A percentile compares a stretch with the other conserved stretches of the same genome.
These are phyloP conservation scores for Nitzschia palea DNA, from an alignment of 108 stramenopile genomes.

Conservation along the genomic window DNA sequence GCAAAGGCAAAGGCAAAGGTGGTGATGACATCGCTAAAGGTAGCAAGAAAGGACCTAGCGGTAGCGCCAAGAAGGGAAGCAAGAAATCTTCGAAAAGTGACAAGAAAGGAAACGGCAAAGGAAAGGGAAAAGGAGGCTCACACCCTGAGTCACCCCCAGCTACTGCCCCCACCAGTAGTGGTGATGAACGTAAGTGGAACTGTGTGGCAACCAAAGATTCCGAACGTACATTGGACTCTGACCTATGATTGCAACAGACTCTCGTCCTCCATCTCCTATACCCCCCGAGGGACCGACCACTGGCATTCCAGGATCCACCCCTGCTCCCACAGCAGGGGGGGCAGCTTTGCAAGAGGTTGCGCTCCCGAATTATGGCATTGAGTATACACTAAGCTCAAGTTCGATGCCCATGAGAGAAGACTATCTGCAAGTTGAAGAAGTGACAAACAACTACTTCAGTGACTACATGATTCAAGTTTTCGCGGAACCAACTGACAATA, in stretches of 20 bases:
- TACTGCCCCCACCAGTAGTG: not conserved
- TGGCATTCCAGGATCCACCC: not conserved
- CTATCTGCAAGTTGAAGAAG: constrained; percentile 13
- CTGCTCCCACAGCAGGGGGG: not conserved
- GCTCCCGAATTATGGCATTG: constrained; percentile 11
- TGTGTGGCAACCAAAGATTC: too few species aligned
- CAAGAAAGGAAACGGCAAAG: constrained; percentile 7
- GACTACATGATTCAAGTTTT: constrained; percentile 11
- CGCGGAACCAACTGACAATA: constrained; percentile 6
- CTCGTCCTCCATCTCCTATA: constrained; percentile 20
- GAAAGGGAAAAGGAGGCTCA: constrained; percentile 3
- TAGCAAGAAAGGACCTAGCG: constrained; percentile 5
- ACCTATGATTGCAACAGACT: constrained; percentile 13
- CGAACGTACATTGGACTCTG: too few species aligned
- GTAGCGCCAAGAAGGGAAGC: not conserved
- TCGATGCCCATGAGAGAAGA: constrained; percentile 17
- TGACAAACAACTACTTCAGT: constrained; percentile 17
- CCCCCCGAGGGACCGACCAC: constrained; percentile 4
- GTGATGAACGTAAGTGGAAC: constrained; percentile 21
- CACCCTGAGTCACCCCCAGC: not conserved
- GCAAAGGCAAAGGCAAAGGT: constrained; percentile 8
- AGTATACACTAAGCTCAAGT: constrained; percentile 7
- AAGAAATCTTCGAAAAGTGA: constrained; percentile 12
- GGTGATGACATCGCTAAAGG: not conserved
- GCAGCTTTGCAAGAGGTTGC: not conserved